A percentile compares a stretch with the other conserved stretches of the same genome.
These are phyloP conservation scores for Vanilla planifolia DNA, from an alignment of 106 monocot genomes.

Conservation along the genomic window DNA sequence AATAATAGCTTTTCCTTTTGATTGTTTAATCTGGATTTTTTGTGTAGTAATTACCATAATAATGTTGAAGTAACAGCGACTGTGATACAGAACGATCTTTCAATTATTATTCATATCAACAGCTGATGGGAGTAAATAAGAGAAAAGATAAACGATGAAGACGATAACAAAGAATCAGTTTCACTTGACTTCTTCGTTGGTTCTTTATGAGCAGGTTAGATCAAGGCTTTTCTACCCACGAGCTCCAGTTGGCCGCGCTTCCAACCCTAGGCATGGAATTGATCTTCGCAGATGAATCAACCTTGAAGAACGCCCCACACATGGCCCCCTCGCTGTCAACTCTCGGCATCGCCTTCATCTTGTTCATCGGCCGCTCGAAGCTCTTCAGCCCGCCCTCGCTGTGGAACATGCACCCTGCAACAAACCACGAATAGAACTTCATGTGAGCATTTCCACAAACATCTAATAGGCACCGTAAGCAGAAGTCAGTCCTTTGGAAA, in stretches of 20 bases:
- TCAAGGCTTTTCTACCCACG: constrained; percentile 43
- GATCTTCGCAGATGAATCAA: constrained; percentile 68
- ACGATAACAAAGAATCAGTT: too few relatives aligned
- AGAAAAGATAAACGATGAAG: neutral
- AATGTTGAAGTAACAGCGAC: too few relatives aligned
- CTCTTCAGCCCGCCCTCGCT: constrained; percentile 87
- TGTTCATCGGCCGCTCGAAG: constrained; percentile 95
- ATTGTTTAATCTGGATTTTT: too few relatives aligned
- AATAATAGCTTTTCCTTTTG: too few relatives aligned
- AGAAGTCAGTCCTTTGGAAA: neutral
- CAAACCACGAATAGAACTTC: neutral
- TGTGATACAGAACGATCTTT: too few relatives aligned
- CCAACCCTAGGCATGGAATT: constrained; percentile 91
- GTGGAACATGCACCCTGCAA: constrained; percentile 97
- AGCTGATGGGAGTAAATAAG: too few relatives aligned
- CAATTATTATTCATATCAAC: too few relatives aligned
- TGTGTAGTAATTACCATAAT: too few relatives aligned
- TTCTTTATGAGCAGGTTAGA: neutral
- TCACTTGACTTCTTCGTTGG: too few relatives aligned
- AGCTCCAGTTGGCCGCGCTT: constrained; percentile 69
- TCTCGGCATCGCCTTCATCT: constrained; percentile 92
- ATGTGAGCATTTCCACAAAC: neutral
- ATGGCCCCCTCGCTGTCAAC: constrained; percentile 98
- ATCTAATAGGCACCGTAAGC: neutral
- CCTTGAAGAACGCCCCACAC: constrained; percentile 91